Evolutionary conservation across 2,329 filamentous ascomycete species (phyloP), one percentile per base, ranked within the genome.

Genomic region (Monilinia vaccinii-corymbosi): DNA sequence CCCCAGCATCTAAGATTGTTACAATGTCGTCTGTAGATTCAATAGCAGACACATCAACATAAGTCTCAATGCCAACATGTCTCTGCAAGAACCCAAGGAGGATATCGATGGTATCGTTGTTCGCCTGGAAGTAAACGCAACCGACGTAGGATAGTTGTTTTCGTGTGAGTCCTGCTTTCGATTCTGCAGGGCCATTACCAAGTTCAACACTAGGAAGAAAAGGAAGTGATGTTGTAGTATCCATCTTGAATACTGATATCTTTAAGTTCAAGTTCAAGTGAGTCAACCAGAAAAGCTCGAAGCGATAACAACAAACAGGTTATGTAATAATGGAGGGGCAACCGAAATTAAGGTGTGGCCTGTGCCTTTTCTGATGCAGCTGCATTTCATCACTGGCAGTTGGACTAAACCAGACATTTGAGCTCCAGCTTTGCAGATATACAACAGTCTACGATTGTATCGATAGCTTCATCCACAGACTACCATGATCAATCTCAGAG

Each of bases 1-100:
- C 91, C 62, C 94, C 94, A 64, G 85, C 83, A 72, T 99, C 89
- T 60, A 99, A 83, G 40, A 97, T 80, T 50, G 88, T 82, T 58
- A 93, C 76, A 40, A 97, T 78, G 64, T 95, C 88, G 66, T 91
- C 87, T 59, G 78, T 77, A 13, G 85, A 84, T 36, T 81, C 73
- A 44, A 97, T 79, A 25, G 76, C 75, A 5, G 88, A 87, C 55
- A 86, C 91, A 68, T 96, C 90, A 66, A 96, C 82, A 72, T 88
- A 91, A 65, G 89, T 82, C 65, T 80, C 77, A 64, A 81, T 79
- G 38, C 80, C 77, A 60, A 77, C 73, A 67, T 81, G 77, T 61
- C 76, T 75, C 34, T 73, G 72, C 56, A 85, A 73, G 62, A 83
- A 79, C 40, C 66, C 61, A 5, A 72, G 65, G 23, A 72, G 62